phyloP scores from a whole-genome alignment of 331 rosid genomes.

The Malus hybrid region DNA sequence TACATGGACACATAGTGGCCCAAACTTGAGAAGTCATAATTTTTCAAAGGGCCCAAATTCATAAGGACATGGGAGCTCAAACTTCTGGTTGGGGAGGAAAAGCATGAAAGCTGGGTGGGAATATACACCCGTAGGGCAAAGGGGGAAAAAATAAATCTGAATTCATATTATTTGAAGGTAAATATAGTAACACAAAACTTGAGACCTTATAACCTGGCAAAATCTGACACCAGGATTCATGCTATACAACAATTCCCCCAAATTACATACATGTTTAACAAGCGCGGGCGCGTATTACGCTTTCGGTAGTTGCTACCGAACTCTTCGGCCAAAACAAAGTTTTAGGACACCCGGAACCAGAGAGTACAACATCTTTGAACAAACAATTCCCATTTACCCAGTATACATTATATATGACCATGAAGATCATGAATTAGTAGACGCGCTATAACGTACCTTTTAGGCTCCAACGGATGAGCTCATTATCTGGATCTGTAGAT shows the following conservation, averaged over 20 bases:
- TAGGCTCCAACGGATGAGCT: slow-evolving; percentile 33
- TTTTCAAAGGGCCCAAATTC: background rate
- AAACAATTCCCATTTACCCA: slow-evolving; percentile 12
- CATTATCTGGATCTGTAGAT: slow-evolving; percentile 71
- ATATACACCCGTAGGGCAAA: too few relatives aligned
- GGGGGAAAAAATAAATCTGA: too few relatives aligned
- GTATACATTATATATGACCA: slow-evolving; percentile 5
- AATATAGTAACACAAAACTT: background rate
- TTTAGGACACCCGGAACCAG: background rate
- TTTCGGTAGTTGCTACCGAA: slow-evolving; percentile 8
- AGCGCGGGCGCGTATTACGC: slow-evolving; percentile 5
- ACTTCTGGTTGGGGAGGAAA: too few relatives aligned
- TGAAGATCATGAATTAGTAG: background rate
- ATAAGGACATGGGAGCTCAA: background rate
- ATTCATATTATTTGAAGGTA: background rate
- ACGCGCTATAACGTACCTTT: background rate
- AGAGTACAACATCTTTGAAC: background rate
- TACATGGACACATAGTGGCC: too few relatives aligned
- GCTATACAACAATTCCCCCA: slow-evolving; percentile 36
- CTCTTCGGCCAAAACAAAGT: background rate
- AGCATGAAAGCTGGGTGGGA: too few relatives aligned
- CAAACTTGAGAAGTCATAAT: background rate
- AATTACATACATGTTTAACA: slow-evolving; percentile 23
- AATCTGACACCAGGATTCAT: slow-evolving; percentile 10
- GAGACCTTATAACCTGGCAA: slow-evolving; percentile 1